Base-by-base conservation (phyloP, 495 filamentous ascomycete genomes). In the Arthonia radiata region DNA sequence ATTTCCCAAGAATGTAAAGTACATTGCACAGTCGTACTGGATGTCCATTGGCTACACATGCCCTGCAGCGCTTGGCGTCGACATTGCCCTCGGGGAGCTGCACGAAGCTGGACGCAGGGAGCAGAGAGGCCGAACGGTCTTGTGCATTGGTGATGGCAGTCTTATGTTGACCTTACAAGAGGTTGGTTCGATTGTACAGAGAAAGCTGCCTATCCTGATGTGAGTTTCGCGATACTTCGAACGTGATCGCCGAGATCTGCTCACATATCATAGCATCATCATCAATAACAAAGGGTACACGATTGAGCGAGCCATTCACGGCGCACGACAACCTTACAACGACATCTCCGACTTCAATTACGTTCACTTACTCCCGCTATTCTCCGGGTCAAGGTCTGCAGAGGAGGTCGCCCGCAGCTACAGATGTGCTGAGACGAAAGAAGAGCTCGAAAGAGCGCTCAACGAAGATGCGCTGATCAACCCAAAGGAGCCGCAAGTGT, bases 211-310 rank as follows among this genome's bases (percentile, higher is more conserved):
- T n/a, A n/a, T n/a, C n/a, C n/a, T n/a, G n/a, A n/a, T n/a, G n/a
- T n/a, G n/a, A n/a, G n/a, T n/a, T n/a, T n/a, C n/a, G n/a, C n/a
- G n/a, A n/a, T n/a, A n/a, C n/a, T n/a, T n/a, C n/a, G n/a, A n/a
- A n/a, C n/a, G n/a, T n/a, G n/a, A n/a, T n/a, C n/a, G n/a, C n/a
- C n/a, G n/a, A n/a, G n/a, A n/a, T n/a, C 37, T 34, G 19, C 4
- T 12, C 2, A 18, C 25, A 10, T 17, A 14, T 17, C 3, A 13
- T 24, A 46, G 43, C 24, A 33, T 64, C 25, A 49, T 59, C 9
- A 66, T 77, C 34, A 67, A 70, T 46, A 78, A 78, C 36, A 61
- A 67, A n/a, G 72, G 72, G 6, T 78, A 62, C 47, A 75, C 71
- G 2, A 76, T 76, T 35, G 72, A 79, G 50, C 61, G 71, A 15